phyloP scores from a whole-genome alignment of 108 stramenopile species.

The Cyclotella cryptica region DNA sequence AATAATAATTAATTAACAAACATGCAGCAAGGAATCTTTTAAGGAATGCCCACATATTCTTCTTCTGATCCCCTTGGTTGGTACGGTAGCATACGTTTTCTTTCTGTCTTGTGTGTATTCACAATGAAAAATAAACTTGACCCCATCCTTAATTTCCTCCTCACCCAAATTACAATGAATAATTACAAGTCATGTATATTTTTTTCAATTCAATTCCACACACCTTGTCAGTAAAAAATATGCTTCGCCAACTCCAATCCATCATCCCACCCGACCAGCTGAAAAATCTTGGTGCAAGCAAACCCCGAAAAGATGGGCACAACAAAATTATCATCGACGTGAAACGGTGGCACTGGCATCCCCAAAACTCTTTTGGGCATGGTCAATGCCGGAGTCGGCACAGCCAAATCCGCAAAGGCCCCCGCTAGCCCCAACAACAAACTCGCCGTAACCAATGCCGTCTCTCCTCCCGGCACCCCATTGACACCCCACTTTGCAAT shows the following conservation, averaged over 20 bases:
- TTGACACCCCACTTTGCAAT: constrained; percentile 59
- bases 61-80: no score
- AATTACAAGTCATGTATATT: no score
- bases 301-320: constrained; percentile 79
- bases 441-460: constrained; percentile 51
- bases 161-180: no score
- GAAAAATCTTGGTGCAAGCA: constrained; percentile 74
- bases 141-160: no score
- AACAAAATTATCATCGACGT: constrained; percentile 88
- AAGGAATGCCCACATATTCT: no score
- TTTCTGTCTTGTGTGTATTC: no score
- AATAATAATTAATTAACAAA: no score
- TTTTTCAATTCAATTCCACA: not conserved
- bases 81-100: no score
- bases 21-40: no score
- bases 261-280: constrained; percentile 51
- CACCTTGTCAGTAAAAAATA: constrained; percentile 41
- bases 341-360: constrained; percentile 82
- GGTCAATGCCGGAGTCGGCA: constrained; percentile 81
- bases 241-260: constrained; percentile 57
- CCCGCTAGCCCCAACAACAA: constrained; percentile 78
- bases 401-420: constrained; percentile 87
- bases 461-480: constrained; percentile 42
- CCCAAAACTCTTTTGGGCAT: constrained; percentile 79
- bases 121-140: no score